These are phyloP conservation scores for Globisporangium viniferum DNA, from an alignment of 352 stramenopile species.

Conservation along the genomic window DNA sequence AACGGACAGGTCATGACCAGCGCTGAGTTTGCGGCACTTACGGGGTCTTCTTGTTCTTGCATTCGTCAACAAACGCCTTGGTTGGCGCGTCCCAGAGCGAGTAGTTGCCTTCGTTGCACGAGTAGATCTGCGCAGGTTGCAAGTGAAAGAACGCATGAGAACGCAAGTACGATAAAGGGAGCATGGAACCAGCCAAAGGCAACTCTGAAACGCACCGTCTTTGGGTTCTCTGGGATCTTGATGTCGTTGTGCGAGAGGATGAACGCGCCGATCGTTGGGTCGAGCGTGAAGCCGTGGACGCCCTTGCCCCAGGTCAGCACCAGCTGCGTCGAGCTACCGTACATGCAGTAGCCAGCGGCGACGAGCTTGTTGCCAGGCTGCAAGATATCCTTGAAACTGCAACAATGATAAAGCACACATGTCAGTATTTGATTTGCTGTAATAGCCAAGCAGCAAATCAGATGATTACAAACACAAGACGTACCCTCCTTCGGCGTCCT, in stretches of 20 bases:
- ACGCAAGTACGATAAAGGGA: background rate
- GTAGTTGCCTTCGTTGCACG: slow-evolving; percentile 98
- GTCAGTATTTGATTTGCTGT: background rate
- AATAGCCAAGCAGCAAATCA: background rate
- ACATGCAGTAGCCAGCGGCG: slow-evolving; percentile 98
- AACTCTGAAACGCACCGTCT: slow-evolving; percentile 42
- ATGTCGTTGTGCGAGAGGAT: slow-evolving; percentile 96
- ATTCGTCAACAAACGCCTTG: slow-evolving; percentile 82
- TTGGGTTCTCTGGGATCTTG: slow-evolving; percentile 90
- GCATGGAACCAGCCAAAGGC: background rate
- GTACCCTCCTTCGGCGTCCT: slow-evolving; percentile 39
- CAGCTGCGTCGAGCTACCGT: slow-evolving; percentile 97
- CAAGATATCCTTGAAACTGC: slow-evolving; percentile 90
- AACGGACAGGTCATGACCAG: background rate
- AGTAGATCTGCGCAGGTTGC: slow-evolving; percentile 84
- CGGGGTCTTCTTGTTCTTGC: slow-evolving; percentile 73
- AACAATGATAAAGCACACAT: background rate
- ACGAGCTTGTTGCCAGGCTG: slow-evolving; percentile 93
- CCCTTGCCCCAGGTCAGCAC: slow-evolving; percentile 95
- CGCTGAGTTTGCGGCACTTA: slow-evolving; percentile 27
- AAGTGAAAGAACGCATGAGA: background rate
- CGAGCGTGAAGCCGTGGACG: slow-evolving; percentile 97
- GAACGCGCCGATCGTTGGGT: slow-evolving; percentile 98
- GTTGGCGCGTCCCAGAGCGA: slow-evolving; percentile 94
- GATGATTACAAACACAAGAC: slow-evolving; percentile 8